Conservation (phyloP, 2,329 filamentous ascomycete genomes). For the Monosporascus cannonballus region DNA sequence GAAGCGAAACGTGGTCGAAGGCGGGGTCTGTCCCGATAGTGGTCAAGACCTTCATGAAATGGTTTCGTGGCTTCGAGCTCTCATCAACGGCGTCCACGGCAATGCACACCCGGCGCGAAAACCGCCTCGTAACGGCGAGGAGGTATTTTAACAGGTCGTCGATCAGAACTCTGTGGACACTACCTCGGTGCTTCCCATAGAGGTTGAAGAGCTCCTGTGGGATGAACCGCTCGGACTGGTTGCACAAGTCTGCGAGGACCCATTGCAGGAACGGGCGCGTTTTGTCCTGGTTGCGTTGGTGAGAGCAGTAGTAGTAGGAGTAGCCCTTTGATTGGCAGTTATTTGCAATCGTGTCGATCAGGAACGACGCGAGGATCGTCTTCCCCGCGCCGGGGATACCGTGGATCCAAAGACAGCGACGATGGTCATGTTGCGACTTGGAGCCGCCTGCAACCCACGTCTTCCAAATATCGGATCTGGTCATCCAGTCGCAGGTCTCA, state of each 20-base stretch:
- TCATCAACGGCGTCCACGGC: conserved; percentile 26
- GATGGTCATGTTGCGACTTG: too few species aligned
- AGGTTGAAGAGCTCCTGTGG: conserved; percentile 10
- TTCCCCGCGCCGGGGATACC: conserved; percentile 22
- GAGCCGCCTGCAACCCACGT: conserved; percentile 1
- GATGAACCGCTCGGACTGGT: conserved; percentile 10
- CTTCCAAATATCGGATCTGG: background rate
- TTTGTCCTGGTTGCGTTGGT: conserved; percentile 22
- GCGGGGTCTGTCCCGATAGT: conserved; percentile 14
- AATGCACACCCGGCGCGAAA: conserved; percentile 16
- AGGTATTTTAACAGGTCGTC: conserved; percentile 15
- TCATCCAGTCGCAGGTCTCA: conserved; percentile 8
- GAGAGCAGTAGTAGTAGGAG: conserved; percentile 27
- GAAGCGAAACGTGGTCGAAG: conserved; percentile 19
- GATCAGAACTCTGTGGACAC: conserved; percentile 3
- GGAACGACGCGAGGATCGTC: conserved; percentile 22
- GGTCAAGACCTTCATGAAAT: conserved; percentile 15
- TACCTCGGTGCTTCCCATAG: background rate
- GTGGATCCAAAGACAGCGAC: conserved; percentile 11
- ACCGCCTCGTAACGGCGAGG: conserved; percentile 10
- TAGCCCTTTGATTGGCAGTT: conserved; percentile 9
- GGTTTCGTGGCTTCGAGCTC: conserved; percentile 13
- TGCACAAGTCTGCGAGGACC: conserved; percentile 18
- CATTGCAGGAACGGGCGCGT: conserved; percentile 20
- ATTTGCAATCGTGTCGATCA: conserved; percentile 15